Evolutionary conservation across 192 early-diverging fungal genomes (phyloP).

Genomic region (Phlyctochytrium arcticum): DNA sequence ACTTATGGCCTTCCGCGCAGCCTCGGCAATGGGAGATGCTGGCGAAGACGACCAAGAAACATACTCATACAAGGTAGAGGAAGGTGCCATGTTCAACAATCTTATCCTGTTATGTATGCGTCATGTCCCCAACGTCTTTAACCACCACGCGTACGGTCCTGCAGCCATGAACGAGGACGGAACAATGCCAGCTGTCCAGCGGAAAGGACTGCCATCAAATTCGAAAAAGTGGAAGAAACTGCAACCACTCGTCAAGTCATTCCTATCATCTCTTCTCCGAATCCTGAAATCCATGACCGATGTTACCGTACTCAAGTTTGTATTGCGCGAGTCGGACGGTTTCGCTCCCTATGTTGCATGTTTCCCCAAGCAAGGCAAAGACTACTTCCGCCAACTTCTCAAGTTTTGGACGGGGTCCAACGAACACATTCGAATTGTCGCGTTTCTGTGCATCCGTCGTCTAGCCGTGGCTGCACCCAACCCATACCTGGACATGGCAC

Average conservation of each 20-base stretch:
- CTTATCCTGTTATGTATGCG: slow-evolving; percentile 72
- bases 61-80: slow-evolving; percentile 66
- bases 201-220: slow-evolving; percentile 40
- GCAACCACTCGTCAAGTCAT: slow-evolving; percentile 78
- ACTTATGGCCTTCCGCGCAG: slow-evolving; percentile 82
- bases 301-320: slow-evolving; percentile 74
- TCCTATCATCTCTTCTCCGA: slow-evolving; percentile 66
- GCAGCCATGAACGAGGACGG: slow-evolving; percentile 12
- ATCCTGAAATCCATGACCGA: slow-evolving; percentile 82
- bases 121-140: slow-evolving; percentile 63
- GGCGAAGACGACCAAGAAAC: slow-evolving; percentile 47
- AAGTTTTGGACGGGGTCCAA: slow-evolving; percentile 63
- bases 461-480: slow-evolving; percentile 53
- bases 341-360: slow-evolving; percentile 72
- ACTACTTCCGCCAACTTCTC: slow-evolving; percentile 70
- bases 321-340: slow-evolving; percentile 78
- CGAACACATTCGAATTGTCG: slow-evolving; percentile 72
- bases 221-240: slow-evolving; percentile 67
- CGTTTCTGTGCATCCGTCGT: slow-evolving; percentile 80
- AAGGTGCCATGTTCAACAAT: slow-evolving; percentile 68
- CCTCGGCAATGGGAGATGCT: slow-evolving; percentile 69
- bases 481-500: slow-evolving; percentile 59
- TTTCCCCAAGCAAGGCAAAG: slow-evolving; percentile 76
- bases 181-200: not conserved
- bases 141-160: slow-evolving; percentile 54